These are phyloP conservation scores for Globisporangium ultimum DNA, from an alignment of 352 stramenopile species.

Conservation along the genomic window DNA sequence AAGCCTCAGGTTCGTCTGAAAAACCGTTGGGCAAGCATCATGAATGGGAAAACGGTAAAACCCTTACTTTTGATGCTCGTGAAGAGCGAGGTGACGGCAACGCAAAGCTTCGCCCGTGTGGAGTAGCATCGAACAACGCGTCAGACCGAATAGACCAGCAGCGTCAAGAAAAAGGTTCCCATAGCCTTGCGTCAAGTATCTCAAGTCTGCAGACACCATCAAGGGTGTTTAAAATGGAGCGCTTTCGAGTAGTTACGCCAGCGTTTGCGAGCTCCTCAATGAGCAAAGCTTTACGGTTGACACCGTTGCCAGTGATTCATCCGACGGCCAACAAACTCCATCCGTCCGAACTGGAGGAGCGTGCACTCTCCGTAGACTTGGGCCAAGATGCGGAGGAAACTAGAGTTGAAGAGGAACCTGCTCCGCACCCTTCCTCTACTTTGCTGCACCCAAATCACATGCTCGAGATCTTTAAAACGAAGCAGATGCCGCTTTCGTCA, in stretches of 20 bases:
- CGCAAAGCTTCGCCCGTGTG: background rate
- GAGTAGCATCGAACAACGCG: background rate
- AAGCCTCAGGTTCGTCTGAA: background rate
- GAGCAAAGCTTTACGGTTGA: background rate
- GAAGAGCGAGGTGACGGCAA: background rate
- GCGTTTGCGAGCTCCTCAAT: constrained; percentile 24
- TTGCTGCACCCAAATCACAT: constrained; percentile 63
- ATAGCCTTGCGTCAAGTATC: constrained; percentile 22
- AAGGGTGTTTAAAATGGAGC: constrained; percentile 68
- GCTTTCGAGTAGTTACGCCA: constrained; percentile 55
- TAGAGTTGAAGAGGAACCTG: background rate
- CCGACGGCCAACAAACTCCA: background rate
- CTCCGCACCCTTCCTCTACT: constrained; percentile 6
- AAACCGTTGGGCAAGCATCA: background rate
- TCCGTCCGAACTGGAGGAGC: background rate
- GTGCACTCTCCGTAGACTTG: background rate
- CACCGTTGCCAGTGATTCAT: constrained; percentile 8
- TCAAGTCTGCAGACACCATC: constrained; percentile 33
- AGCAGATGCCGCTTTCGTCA: constrained; percentile 65
- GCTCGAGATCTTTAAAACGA: constrained; percentile 62
- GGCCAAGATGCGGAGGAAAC: background rate
- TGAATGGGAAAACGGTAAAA: background rate
- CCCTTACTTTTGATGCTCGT: no score
- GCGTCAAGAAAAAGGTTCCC: background rate
- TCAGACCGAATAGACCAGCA: background rate